phyloP scores from a whole-genome alignment of 352 stramenopile species.

The Phytophthora tubulina region DNA sequence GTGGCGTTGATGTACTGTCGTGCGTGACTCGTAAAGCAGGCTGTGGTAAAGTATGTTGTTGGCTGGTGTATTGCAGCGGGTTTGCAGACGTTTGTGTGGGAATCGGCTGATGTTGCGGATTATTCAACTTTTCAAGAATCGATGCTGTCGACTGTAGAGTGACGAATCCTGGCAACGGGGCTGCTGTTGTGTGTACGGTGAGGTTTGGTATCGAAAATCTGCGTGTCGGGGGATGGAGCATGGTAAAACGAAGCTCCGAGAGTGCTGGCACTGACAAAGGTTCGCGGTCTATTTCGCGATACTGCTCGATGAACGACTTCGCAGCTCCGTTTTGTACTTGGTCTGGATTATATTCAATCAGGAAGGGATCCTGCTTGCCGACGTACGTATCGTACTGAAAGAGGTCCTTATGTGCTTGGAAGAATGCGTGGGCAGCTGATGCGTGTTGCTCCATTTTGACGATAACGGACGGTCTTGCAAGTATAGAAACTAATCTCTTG shows the following conservation, averaged over 20 bases:
- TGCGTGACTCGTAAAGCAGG: neutral
- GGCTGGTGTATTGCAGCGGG: slow-evolving; percentile 10
- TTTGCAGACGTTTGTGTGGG: neutral
- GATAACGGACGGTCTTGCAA: neutral
- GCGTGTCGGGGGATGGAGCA: slow-evolving; percentile 15
- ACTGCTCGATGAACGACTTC: slow-evolving; percentile 61
- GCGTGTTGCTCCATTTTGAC: slow-evolving; percentile 21
- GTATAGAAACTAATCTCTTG: slow-evolving; percentile 12
- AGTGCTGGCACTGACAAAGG: neutral
- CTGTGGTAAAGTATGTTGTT: slow-evolving; percentile 9
- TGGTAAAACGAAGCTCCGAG: slow-evolving; percentile 21
- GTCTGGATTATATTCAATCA: slow-evolving; percentile 7
- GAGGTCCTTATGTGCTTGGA: slow-evolving; percentile 64
- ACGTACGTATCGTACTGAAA: slow-evolving; percentile 77
- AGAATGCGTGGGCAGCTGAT: slow-evolving; percentile 51
- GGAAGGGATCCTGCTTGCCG: slow-evolving; percentile 34
- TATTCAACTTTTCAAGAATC: slow-evolving; percentile 9
- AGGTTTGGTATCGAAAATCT: slow-evolving; percentile 6
- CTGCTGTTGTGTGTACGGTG: neutral
- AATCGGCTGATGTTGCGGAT: slow-evolving; percentile 1
- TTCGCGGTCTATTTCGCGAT: slow-evolving; percentile 51
- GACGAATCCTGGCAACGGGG: slow-evolving; percentile 17
- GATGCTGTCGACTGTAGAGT: slow-evolving; percentile 32
- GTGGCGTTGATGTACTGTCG: neutral
- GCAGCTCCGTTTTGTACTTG: slow-evolving; percentile 5